A percentile compares a stretch with the other conserved stretches of the same genome.
Conservation (phyloP, 352 stramenopile genomes). For the Phytophthora hibernalis region DNA sequence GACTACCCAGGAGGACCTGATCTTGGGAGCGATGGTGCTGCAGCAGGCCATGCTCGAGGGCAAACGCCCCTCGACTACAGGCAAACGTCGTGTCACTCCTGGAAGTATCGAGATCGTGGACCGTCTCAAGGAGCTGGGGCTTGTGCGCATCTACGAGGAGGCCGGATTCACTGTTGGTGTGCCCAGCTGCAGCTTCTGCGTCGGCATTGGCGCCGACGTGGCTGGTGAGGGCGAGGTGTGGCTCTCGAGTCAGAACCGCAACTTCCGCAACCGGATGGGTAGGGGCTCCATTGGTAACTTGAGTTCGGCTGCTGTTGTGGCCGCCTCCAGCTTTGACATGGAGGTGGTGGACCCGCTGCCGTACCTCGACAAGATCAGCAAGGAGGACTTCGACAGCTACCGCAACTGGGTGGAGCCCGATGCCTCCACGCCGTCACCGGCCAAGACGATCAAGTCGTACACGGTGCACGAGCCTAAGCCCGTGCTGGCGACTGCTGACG, state of each 20-base stretch:
- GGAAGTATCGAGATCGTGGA: slow-evolving; percentile 81
- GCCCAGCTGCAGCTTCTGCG: slow-evolving; percentile 84
- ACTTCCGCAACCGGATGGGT: slow-evolving; percentile 89
- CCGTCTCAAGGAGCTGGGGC: slow-evolving; percentile 64
- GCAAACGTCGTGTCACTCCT: slow-evolving; percentile 75
- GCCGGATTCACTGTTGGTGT: slow-evolving; percentile 80
- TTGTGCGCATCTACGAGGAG: slow-evolving; percentile 80
- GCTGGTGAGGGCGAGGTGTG: slow-evolving; percentile 78
- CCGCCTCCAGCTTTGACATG: slow-evolving; percentile 84
- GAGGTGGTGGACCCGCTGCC: slow-evolving; percentile 71
- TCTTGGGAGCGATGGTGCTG: slow-evolving; percentile 78
- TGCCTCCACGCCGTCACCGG: slow-evolving; percentile 23
- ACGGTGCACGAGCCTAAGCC: slow-evolving; percentile 55
- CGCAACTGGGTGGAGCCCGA: slow-evolving; percentile 74
- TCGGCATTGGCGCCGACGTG: slow-evolving; percentile 83
- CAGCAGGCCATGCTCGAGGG: slow-evolving; percentile 75
- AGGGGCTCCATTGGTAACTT: slow-evolving; percentile 84
- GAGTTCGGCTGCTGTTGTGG: slow-evolving; percentile 69
- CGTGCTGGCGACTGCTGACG: slow-evolving; percentile 38
- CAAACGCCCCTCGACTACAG: slow-evolving; percentile 54
- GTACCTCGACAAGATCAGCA: slow-evolving; percentile 69
- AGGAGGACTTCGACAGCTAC: slow-evolving; percentile 81
- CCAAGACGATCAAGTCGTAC: slow-evolving; percentile 44
- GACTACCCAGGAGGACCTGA: slow-evolving; percentile 84
- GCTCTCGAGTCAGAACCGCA: slow-evolving; percentile 86